Evolutionary conservation across 805 yeast genomes (phyloP), one percentile per base, ranked within the genome.

Genomic region (Metschnikowia proteae): DNA sequence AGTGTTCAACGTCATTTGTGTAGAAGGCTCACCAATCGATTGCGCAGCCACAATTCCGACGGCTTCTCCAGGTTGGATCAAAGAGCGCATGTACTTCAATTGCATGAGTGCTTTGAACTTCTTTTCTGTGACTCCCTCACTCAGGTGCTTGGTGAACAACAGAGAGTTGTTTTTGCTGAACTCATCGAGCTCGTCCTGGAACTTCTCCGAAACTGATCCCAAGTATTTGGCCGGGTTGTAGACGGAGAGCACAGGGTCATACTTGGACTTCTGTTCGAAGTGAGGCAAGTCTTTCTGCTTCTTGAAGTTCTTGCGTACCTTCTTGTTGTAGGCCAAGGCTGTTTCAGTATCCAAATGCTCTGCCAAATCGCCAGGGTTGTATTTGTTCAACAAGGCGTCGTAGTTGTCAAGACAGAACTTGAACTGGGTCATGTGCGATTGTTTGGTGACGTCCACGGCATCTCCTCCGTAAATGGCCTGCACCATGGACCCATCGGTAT

Each of bases 401-500:
- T 88, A 88, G 70, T 94, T 94, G 53, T 89, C 94, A 51, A 82
- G 78, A 71, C 97, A 94, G 84, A 94, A 94, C 59, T 86, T 81
- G 73, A 94, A 94, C 70, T 94, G 89, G 60, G 83, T 81, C 88
- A 94, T 81, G 71, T 94, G 95, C 2, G 96, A 86, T 73, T 94
- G 96, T 69, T 89, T 88, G 43, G 94, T 87, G 46, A 92, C 91
- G 68, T 94, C 99, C 58, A 94, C 76, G 23, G 96, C 83, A 68
- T 94, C 99, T 59, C 99, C 99, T 65, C 99, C 99, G 66, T 94
- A 94, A 69, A 94, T 73, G 80, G 94, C 91, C 75, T 91, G 98
- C 50, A 95, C 76, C 68, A 94, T 75, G 4, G 96, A 77, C 49
- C 99, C 99, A 69, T 94, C 99, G 49, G 87, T 85, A 66, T 95